Evolutionary conservation across 2,329 filamentous ascomycete species (phyloP), one percentile per base, ranked within the genome.

Genomic region (Plenodomus lindquistii): DNA sequence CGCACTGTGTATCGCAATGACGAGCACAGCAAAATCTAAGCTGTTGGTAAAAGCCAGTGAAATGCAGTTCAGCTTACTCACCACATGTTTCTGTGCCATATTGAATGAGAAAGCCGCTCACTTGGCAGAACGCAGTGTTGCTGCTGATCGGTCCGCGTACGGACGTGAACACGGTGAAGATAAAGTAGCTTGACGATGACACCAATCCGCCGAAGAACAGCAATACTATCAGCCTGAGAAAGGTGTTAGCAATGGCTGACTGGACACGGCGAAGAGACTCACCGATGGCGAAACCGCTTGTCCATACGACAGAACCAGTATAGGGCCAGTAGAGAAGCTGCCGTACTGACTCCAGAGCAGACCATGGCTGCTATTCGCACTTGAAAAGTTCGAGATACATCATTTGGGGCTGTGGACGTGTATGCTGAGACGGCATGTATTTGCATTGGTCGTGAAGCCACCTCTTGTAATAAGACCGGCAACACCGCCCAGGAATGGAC

Each of bases 261-360:
- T 21, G n/a, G 42, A 31, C 9, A 7, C 4, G 27, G 21, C 20
- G 19, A 7, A 13, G 21, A 22, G 29, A 54, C 82, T 73, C 74
- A 86, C 85, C 86, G 84, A 67, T 91, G 87, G 38, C 88, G 82
- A 68, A 91, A 92, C 54, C 81, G 85, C 62, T 87, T 81, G 57
- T 83, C 80, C 86, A 91, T 91, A 53, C 83, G 80, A 48, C 83
- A 75, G 64, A 92, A 91, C 85, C 86, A 91, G 72, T 86, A 88
- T 35, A 87, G 79, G 2, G 84, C 79, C 22, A 82, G 64, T 6
- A 84, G 59, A 0, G 80, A 81, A 10, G 82, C 77, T 2, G 79
- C 44, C 24, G 89, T 73, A 59, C 86, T 89, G 55, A 84, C 50
- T 1, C 75, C 57, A 1, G 75, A 70, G 38, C 66, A 72, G 8